Conservation (phyloP, 2,329 filamentous ascomycete species). For the Neonectria faginata region DNA sequence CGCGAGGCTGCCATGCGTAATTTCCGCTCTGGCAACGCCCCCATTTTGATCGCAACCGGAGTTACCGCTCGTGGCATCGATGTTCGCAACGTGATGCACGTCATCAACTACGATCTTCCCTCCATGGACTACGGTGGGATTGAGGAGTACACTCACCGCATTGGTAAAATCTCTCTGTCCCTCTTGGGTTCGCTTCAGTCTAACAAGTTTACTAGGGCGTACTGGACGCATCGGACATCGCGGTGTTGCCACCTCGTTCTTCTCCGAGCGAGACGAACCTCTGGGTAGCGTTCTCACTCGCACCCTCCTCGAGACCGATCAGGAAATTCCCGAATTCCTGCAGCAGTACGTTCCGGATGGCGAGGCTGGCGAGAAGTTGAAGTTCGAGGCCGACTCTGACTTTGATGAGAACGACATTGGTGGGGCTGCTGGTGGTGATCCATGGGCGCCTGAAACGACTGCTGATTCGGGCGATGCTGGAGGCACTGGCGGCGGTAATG, state of each 20-base stretch:
- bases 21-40: constrained; percentile 80
- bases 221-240: constrained; percentile 93
- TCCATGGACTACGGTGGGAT: constrained; percentile 83
- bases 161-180: constrained; percentile 69
- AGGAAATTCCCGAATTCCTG: constrained; percentile 86
- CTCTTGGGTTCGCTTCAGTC: not conserved
- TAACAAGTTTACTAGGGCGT: constrained; percentile 68
- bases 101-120: constrained; percentile 94
- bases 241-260: constrained; percentile 90
- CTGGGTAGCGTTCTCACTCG: constrained; percentile 82
- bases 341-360: constrained; percentile 71
- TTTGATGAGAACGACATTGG: constrained; percentile 57
- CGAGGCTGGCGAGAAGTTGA: constrained; percentile 57
- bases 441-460: constrained; percentile 20
- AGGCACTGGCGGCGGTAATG: constrained; percentile 18
- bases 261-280: constrained; percentile 79
- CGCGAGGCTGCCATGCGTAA: constrained; percentile 91
- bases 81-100: constrained; percentile 85
- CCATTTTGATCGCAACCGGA: constrained; percentile 88
- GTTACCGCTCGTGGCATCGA: constrained; percentile 91
- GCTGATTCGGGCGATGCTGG: constrained; percentile 18
- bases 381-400: constrained; percentile 68
- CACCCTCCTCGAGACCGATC: constrained; percentile 82
- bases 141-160: constrained; percentile 92
- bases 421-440: constrained; percentile 41